Base-by-base conservation (phyloP, 2,329 filamentous ascomycete species). In the Metarhizium sp. region DNA sequence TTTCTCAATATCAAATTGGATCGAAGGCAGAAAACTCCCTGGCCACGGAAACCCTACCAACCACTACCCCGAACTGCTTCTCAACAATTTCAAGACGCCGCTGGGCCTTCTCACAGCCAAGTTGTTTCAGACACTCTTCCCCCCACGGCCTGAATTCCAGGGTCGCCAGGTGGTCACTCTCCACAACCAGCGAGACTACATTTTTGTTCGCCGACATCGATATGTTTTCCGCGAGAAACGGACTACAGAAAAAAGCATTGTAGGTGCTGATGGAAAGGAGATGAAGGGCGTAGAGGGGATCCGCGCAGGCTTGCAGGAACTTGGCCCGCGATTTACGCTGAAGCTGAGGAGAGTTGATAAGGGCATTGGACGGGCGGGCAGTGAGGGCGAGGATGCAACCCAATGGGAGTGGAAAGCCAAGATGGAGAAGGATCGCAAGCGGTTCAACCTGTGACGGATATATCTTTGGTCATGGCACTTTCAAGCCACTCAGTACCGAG, bases 361-460 rank as follows among this genome's bases (percentile, higher is more conserved):
- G 72, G 92, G 92, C 0, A 88, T 99, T 61, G 83, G 83, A 14
- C 73, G 80, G 55, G 83, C 84, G 7, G 84, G 84, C 18, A 85
- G 82, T 63, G 78, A 84, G 58, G 81, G 89, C 77, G 76, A 84
- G 70, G 75, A 86, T 70, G 90, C 90, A 42, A 82, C 90, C 62
- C 89, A 95, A 67, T 97, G 94, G 92, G 84, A 96, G 69, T 99
- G 94, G 94, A 95, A 95, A 75, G 87, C 88, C 11, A 85, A 85
- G 68, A 95, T 94, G 86, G 94, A 99, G 75, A 96, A 96, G 77
- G 79, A 88, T 67, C 80, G 94, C 65, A 97, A 92, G 62, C 86
- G 90, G 69, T 99, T 97, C 75, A 94, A 95, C 72, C 77, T 99
- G 67, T 97, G 79, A 16, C 32, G 25, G 20, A 48, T 2, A 30